Evolutionary conservation across 179 eudicot genomes (phyloP).

Genomic region (Beta corolliflora): DNA sequence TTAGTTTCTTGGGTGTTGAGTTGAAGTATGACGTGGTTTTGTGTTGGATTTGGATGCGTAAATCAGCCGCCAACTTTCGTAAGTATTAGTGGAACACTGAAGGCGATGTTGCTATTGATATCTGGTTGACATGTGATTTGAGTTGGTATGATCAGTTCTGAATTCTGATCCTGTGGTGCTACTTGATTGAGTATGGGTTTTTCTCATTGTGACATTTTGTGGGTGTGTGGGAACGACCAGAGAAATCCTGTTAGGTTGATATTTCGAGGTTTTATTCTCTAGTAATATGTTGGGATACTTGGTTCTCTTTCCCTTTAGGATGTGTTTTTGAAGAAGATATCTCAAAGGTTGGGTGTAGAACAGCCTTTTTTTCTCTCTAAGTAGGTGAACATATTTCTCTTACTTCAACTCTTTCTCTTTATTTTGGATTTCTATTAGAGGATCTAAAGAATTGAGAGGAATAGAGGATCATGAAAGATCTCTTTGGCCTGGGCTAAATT

Average conservation of each 20-base stretch:
- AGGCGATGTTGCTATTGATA: neutral
- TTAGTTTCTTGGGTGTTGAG: neutral
- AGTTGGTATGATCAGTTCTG: neutral
- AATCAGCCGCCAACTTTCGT: neutral
- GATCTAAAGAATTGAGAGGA: neutral
- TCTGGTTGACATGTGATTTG: neutral
- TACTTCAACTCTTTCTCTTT: neutral
- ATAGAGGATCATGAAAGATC: neutral
- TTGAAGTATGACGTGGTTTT: slow-evolving; percentile 5
- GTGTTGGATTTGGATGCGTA: neutral
- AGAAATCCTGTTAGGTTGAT: neutral
- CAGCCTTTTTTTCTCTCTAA: neutral
- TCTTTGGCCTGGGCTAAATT: no score
- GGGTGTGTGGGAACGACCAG: neutral
- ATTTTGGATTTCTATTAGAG: neutral
- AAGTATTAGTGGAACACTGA: neutral
- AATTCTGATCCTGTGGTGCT: neutral
- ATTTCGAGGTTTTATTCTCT: neutral
- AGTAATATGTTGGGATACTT: neutral
- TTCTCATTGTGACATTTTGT: neutral
- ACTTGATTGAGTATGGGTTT: neutral
- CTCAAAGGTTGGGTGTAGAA: neutral
- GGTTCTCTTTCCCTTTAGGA: neutral
- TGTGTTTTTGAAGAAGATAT: neutral
- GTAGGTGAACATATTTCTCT: neutral